Base-by-base conservation (phyloP, 1,284 basidiomycete species). In the Marasmius fiardii region DNA sequence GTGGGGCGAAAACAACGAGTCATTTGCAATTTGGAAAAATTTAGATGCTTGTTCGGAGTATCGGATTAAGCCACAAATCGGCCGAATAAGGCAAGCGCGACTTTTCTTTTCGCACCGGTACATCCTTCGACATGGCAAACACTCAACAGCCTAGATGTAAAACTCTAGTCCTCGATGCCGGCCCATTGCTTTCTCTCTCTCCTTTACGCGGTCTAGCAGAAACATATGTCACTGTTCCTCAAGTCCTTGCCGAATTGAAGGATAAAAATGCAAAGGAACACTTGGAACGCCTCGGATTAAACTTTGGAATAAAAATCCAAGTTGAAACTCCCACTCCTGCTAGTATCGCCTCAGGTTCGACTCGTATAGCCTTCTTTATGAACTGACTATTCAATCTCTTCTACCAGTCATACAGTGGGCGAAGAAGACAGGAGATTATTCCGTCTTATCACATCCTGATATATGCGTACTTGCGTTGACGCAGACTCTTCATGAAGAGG, bases 381-480 rank as follows among this genome's bases (percentile, higher is more conserved):
- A 28, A 21, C n/a, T n/a, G n/a, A n/a, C n/a, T n/a, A n/a, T n/a
- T n/a, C 31, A 59, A 56, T 63, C 48, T 61, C 55, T 20, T 43
- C 49, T 4, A 57, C 49, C 56, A 93, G 97, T 96, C 8, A 91
- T 92, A 51, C 88, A 90, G 60, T 92, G 90, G 72, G 93, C 97
- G 3, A 95, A 93, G 78, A 93, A 93, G 78, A 98, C 96, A 0
- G 97, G 97, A 72, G 97, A 99, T 73, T 96, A 94, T 68, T 80
- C 92, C 34, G 96, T 96, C 45, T 80, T 99, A 31, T 98, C 95
- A 8, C 82, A 88, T 65, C 83, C 95, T 16, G 97, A 99, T 85
- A 71, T 99, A 56, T 88, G 90, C 61, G 88, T 99, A 39, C 75
- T 99, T 45, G 97, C 97, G 0, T 76, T 99, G 62, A 93, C 95